Evolutionary conservation across 805 yeast species (phyloP).

Genomic region (Spathaspora sp.): DNA sequence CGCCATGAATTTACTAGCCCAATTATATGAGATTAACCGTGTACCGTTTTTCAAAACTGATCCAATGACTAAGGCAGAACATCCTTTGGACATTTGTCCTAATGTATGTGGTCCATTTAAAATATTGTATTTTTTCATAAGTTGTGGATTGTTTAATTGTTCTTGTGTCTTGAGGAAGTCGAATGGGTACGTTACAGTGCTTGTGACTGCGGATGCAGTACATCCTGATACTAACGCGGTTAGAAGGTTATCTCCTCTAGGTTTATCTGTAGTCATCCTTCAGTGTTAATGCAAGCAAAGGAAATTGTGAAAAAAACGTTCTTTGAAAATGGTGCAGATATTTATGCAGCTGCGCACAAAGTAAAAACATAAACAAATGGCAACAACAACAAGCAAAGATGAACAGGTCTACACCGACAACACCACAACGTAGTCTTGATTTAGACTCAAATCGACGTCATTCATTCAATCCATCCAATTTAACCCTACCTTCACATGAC

Average conservation of each 20-base stretch:
- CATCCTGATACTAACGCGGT: conserved; percentile 61
- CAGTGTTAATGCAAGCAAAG: background rate
- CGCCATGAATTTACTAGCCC: conserved; percentile 65
- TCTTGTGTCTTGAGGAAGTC: conserved; percentile 65
- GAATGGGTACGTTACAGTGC: conserved; percentile 66
- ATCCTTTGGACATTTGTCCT: conserved; percentile 50
- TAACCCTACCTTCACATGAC: background rate
- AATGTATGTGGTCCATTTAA: conserved; percentile 28
- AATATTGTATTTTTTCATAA: conserved; percentile 29
- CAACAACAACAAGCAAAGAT: background rate
- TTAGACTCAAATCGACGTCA: background rate
- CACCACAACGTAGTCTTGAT: background rate
- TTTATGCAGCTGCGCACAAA: no score
- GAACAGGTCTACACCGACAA: background rate
- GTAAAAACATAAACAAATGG: background rate
- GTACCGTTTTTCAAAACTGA: conserved; percentile 69
- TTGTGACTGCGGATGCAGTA: conserved; percentile 59
- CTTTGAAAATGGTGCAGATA: no score
- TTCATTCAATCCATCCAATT: background rate
- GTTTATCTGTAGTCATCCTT: background rate
- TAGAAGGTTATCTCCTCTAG: conserved; percentile 34
- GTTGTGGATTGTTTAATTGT: conserved; percentile 50
- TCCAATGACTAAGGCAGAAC: conserved; percentile 74
- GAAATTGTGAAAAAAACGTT: no score
- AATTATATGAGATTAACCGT: conserved; percentile 71